Evolutionary conservation across 192 early-diverging fungal species (phyloP).

Genomic region (Backusella luteola): DNA sequence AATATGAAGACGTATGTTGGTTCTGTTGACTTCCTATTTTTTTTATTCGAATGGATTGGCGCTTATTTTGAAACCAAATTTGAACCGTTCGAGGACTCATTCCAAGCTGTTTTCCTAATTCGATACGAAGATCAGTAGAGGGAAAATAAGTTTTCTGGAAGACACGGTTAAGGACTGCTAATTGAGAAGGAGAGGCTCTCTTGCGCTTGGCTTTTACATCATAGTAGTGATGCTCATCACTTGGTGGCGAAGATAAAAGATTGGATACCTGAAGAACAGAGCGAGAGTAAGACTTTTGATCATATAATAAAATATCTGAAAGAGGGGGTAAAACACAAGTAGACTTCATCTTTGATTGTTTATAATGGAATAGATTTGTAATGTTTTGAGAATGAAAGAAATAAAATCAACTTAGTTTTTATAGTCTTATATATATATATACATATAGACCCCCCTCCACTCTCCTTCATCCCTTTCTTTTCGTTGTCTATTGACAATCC

Average conservation of each 20-base stretch:
- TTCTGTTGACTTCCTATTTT: not conserved
- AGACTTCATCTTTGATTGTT: conserved; percentile 4
- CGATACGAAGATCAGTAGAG: conserved; percentile 66
- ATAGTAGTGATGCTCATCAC: not conserved
- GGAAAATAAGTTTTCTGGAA: conserved; percentile 71
- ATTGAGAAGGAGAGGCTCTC: conserved; percentile 54
- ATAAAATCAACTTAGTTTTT: not conserved
- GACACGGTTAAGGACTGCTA: conserved; percentile 54
- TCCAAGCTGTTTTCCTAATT: conserved; percentile 62
- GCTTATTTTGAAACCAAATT: conserved; percentile 93
- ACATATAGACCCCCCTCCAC: not conserved
- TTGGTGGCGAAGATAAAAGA: not conserved
- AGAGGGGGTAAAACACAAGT: conserved; percentile 24
- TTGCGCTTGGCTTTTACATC: conserved; percentile 35
- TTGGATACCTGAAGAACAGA: not conserved
- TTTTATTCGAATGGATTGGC: conserved; percentile 45
- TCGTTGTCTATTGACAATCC: conserved; percentile 1
- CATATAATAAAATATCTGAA: conserved; percentile 21
- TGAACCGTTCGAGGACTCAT: conserved; percentile 89
- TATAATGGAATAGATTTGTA: not conserved
- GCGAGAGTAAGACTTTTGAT: not conserved
- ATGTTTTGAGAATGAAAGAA: not conserved
- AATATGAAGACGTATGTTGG: not conserved
- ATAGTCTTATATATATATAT: not conserved
- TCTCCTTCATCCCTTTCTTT: not conserved